Conservation (phyloP, 768 basidiomycete species). For the Amanita brunnescens region DNA sequence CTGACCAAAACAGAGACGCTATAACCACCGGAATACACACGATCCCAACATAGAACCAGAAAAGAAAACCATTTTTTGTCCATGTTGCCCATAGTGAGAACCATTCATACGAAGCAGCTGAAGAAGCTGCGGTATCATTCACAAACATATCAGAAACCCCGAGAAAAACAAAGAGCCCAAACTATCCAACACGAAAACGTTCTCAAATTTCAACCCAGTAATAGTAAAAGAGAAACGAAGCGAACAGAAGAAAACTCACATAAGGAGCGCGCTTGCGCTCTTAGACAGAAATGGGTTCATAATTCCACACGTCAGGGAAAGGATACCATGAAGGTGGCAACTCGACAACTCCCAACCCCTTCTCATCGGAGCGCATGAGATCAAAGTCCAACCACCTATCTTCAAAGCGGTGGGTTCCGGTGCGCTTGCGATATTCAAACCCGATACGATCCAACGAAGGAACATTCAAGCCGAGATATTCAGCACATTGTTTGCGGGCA, state of each 20-base stretch:
- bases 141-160: not conserved
- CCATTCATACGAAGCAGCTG: not conserved
- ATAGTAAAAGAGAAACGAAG: not conserved
- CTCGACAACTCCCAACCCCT: slow-evolving; percentile 19
- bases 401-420: slow-evolving; percentile 30
- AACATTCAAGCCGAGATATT: slow-evolving; percentile 24
- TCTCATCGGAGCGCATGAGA: slow-evolving; percentile 18
- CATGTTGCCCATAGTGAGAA: not conserved
- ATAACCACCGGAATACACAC: not conserved
- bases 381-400: slow-evolving; percentile 35
- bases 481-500: slow-evolving; percentile 26
- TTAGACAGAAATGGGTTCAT: slow-evolving; percentile 9
- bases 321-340: slow-evolving; percentile 29
- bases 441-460: slow-evolving; percentile 25
- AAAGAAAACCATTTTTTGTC: not conserved
- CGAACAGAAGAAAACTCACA: not conserved
- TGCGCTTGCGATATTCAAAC: slow-evolving; percentile 32
- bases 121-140: not conserved
- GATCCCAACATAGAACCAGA: slow-evolving; percentile 1
- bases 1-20: slow-evolving; percentile 1
- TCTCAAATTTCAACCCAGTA: not conserved
- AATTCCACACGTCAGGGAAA: slow-evolving; percentile 33
- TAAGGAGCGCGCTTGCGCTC: not conserved
- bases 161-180: not conserved
- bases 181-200: not conserved